Conservation (phyloP, 1,284 basidiomycete species). For the Pseudozyma sp. region DNA sequence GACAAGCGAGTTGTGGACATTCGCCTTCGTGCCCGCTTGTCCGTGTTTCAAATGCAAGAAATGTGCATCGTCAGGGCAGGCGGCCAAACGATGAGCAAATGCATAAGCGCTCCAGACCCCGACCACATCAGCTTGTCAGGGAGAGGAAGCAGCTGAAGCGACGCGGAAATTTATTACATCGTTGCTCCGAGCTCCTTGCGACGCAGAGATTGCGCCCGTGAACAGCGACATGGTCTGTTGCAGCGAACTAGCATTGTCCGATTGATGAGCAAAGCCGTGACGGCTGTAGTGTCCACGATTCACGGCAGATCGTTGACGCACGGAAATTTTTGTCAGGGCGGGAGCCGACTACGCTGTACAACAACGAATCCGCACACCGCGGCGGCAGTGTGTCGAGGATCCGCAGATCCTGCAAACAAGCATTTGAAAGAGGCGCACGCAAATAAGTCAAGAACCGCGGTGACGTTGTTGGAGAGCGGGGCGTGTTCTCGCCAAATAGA, state of each 20-base stretch:
- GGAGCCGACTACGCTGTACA: background rate
- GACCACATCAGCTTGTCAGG: no score
- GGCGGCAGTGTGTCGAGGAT: background rate
- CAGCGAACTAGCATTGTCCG: background rate
- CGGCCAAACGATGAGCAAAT: background rate
- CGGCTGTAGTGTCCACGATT: background rate
- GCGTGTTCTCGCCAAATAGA: background rate
- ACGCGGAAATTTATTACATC: slow-evolving; percentile 3
- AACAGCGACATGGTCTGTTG: background rate
- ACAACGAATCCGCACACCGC: no score
- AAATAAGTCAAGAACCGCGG: background rate
- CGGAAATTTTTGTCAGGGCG: background rate
- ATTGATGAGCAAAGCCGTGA: slow-evolving; percentile 3
- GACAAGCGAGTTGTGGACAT: background rate
- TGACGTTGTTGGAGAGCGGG: background rate
- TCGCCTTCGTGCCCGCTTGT: background rate
- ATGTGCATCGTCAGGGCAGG: background rate
- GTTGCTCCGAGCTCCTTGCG: background rate
- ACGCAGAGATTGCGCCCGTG: no score
- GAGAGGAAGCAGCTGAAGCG: background rate
- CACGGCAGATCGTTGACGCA: no score
- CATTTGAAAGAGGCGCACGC: background rate
- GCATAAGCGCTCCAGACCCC: background rate
- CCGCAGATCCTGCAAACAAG: background rate
- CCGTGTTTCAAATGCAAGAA: background rate